Base-by-base conservation (phyloP, 257 asterid genomes). In the Przewalskia tangutica region DNA sequence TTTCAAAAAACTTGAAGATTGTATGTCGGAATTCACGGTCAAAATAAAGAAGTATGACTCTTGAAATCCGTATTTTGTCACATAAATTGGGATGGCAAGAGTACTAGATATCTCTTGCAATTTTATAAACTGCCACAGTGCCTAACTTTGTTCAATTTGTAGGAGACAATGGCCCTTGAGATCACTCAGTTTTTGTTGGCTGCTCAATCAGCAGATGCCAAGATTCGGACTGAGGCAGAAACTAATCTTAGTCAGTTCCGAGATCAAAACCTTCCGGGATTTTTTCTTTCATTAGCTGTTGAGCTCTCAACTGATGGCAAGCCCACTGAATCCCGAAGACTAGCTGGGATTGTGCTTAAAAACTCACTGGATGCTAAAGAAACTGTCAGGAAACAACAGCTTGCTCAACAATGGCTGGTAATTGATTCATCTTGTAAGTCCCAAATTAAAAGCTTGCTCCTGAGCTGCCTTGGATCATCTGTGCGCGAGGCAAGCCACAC, bases 191-290 rank as follows among this genome's bases (percentile, higher is more conserved):
- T 88, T 81, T 90, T 95, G 64, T 87, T 93, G 87, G 89, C 92
- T 60, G 98, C 98, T 81, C 98, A 95, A 77, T 95, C 98, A 8
- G 89, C 91, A 2, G 98, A 95, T 89, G 93, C 98, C n/a, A 90
- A 83, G 79, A 83, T 90, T 56, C 92, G 98, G 81, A 91, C 79
- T 8, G 94, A 94, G 56, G 99, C 97, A 4, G 99, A 95, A 84
- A 80, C 60, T 70, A 81, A 83, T 27, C 91, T 95, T n/a, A 82
- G 88, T 73, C 93, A 88, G 87, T 93, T 93, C 80, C 89, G 85
- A 77, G 94, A 89, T 46, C 98, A 93, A 80, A 94, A 94, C 86
- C 79, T 91, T n/a, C 92, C 97, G 0, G 89, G 91, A 11, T 94
- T 89, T 81, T 89, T 94, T 79, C 85, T 94, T 8, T 94, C 97